Base-by-base conservation (phyloP, 495 filamentous ascomycete species). In the Lasiosphaeria hispida region DNA sequence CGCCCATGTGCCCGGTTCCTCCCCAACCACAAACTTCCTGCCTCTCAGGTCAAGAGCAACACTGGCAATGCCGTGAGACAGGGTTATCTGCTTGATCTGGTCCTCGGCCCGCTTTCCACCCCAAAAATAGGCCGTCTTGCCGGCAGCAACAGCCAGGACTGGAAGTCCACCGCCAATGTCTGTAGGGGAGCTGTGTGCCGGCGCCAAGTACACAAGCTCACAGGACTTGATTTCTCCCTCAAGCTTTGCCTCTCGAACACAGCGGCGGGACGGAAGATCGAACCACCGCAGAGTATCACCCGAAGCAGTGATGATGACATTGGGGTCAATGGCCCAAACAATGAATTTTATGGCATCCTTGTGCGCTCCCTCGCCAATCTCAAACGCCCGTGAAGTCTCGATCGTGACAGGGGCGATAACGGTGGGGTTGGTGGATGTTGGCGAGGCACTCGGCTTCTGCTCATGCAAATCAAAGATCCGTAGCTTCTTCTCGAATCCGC, bases 261-360 rank as follows among this genome's bases (percentile, higher is more conserved):
- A 82, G 23, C 83, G 77, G 45, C 86, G 82, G 15, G 84, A 83
- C 41, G 89, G 87, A 37, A 96, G 76, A 72, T 98, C 92, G 80
- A 92, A 97, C 94, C 94, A 98, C 35, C 93, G 85, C 30, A 98
- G 80, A 48, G 86, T 88, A 64, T 92, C 90, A 69, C 96, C 92
- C 44, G 96, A 91, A 8, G 91, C 87, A 0, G 94, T 97, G 49
- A 94, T 87, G 55, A 98, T 76, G 62, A 91, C 82, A 62, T 92
- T 96, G 43, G 87, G 87, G 61, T 96, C 90, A 44, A 77, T 77
- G 58, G 89, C 87, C 94, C 94, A 98, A 55, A 97, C 84, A 52
- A 98, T 93, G 51, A 88, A 89, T 70, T 96, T 97, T 77, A 98
- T 97, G 17, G 88, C 86, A 43, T 88, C 91, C 15, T 80, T 82